Base-by-base conservation (phyloP, 768 basidiomycete genomes). In the Mycena sanguinolenta region DNA sequence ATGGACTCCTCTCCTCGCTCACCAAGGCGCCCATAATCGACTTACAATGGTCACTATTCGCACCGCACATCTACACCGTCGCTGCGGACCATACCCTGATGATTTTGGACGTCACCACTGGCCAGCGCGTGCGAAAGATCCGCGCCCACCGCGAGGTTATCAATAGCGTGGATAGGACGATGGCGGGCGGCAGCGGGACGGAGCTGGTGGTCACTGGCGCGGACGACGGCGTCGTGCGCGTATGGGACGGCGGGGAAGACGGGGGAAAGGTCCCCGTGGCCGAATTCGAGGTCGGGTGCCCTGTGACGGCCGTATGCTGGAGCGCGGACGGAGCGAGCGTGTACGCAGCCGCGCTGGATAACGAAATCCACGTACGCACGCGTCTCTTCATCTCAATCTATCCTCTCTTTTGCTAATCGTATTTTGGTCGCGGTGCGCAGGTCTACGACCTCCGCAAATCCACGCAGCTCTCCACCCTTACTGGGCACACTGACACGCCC, bases 21-120 rank as follows among this genome's bases (percentile, higher is more conserved):
- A 91, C 95, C 79, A 98, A 98, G 83, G 93, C 94, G 16, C 93
- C 97, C 65, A 93, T 99, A 53, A 89, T 95, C 59, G 96, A 98
- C 84, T 88, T 97, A 1, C 95, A 95, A 69, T 98, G 94, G 94
- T 94, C 93, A 0, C 86, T 96, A 58, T 87, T 82, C 79, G 90
- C 90, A 1, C 88, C 92, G 13, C 83, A 86, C 36, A 82, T 97
- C 53, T 95, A 94, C 82, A 92, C 93, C 65, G 94, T 95, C 69
- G 91, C 92, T 0, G 95, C 96, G n/a, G 98, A 99, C 86, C 93
- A 94, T 74, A 90, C 91, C 0, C 84, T 99, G 42, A 82, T 82
- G 66, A 86, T 93, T 50, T 92, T 91, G 2, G 94, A 97, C 81
- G 84, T 95, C 54, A 90, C 93, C 9, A 92, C 95, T 0, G 97